Conservation (phyloP, 208 protist genomes). For the Lotmaria passim region DNA sequence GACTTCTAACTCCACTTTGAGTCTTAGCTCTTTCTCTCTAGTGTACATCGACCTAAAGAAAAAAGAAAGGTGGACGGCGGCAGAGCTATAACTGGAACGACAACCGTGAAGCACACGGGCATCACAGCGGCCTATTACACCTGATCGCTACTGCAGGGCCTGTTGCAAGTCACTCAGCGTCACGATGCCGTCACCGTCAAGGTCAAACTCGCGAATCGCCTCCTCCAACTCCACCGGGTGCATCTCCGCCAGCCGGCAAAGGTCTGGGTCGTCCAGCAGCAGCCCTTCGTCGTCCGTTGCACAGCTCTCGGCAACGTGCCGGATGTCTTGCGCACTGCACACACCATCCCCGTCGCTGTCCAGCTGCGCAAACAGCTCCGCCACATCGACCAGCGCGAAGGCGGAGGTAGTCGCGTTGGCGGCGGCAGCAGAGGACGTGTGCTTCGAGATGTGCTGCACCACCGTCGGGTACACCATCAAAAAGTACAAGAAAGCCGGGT, state of each 20-base stretch:
- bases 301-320: constrained; percentile 32
- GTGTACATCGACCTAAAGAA: neutral
- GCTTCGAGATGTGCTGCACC: constrained; percentile 12
- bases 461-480: constrained; percentile 38
- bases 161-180: constrained; percentile 55
- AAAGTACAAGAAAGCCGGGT: constrained; percentile 72
- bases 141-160: constrained; percentile 42
- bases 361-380: constrained; percentile 47
- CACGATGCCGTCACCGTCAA: constrained; percentile 70
- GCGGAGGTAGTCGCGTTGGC: constrained; percentile 8
- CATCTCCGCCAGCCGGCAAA: constrained; percentile 61
- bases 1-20: too few species aligned
- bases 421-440: constrained; percentile 1
- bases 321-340: constrained; percentile 56
- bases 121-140: too few species aligned
- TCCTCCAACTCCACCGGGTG: constrained; percentile 47
- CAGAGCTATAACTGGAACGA: neutral
- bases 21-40: neutral
- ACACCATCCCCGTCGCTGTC: constrained; percentile 68
- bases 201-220: constrained; percentile 64
- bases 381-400: constrained; percentile 34
- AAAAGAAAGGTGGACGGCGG: neutral
- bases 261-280: constrained; percentile 44
- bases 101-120: neutral
- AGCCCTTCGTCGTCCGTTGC: constrained; percentile 41